These are phyloP conservation scores for Colletotrichum eleusines DNA, from an alignment of 2,329 filamentous ascomycete genomes.

Conservation along the genomic window DNA sequence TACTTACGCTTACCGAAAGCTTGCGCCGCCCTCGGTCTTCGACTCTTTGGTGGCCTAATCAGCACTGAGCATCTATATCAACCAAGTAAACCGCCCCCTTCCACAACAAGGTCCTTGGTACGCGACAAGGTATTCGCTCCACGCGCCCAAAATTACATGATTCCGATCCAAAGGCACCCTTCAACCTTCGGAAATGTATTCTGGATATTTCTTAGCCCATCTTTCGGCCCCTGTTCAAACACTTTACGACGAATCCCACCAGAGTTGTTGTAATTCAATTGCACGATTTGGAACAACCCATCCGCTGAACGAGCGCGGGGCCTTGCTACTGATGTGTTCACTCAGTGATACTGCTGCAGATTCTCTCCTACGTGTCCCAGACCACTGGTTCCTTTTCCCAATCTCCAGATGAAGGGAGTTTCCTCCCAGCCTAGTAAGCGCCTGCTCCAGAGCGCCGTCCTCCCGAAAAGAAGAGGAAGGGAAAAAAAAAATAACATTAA, in stretches of 20 bases:
- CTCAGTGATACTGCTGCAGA: not conserved
- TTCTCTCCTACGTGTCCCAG: not conserved
- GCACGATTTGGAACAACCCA: not conserved
- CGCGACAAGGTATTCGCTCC: too few relatives aligned
- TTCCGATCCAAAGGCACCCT: not conserved
- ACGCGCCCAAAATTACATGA: too few relatives aligned
- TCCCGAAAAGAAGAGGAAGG: not conserved
- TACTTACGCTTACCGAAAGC: conserved; percentile 13
- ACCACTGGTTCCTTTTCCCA: not conserved
- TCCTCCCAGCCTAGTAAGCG: not conserved
- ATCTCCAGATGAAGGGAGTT: not conserved
- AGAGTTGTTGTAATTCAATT: not conserved
- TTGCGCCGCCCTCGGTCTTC: not conserved
- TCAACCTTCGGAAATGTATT: not conserved
- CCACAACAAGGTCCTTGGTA: not conserved
- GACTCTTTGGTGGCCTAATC: not conserved
- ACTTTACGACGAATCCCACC: not conserved
- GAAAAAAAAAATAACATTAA: not conserved
- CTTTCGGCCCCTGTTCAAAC: not conserved
- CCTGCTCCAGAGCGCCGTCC: not conserved
- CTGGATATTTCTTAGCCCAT: not conserved
- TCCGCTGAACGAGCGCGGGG: not conserved
- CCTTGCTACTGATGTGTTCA: too few relatives aligned
- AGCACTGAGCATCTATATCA: not conserved
- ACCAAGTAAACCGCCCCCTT: conserved; percentile 4